phyloP scores from a whole-genome alignment of 2,329 filamentous ascomycete species.

The Fusarium solani-melongenae region DNA sequence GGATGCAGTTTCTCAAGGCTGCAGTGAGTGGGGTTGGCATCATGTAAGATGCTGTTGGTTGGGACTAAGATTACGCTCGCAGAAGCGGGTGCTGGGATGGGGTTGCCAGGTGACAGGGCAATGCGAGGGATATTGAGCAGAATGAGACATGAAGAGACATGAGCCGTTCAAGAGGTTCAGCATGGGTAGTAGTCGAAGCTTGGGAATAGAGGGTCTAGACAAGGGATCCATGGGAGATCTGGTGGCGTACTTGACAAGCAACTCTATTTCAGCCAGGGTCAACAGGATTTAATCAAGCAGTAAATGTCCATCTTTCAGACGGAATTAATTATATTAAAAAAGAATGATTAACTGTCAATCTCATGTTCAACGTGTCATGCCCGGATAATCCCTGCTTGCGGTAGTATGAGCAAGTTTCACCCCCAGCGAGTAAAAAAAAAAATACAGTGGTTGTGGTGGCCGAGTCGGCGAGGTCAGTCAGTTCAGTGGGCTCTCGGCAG shows the following conservation, averaged over 20 bases:
- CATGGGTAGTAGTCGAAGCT: background rate
- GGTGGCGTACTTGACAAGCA: background rate
- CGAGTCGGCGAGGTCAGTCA: background rate
- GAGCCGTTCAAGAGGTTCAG: background rate
- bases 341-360: background rate
- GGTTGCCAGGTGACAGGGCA: background rate
- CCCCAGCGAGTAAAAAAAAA: background rate
- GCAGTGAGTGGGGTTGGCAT: background rate
- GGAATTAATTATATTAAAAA: background rate
- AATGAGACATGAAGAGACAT: background rate
- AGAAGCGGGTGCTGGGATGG: background rate
- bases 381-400: constrained; percentile 26
- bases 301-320: background rate
- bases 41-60: background rate
- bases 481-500: background rate
- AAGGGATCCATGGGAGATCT: background rate
- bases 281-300: background rate
- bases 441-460: background rate
- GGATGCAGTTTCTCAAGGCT: background rate
- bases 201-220: background rate
- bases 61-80: background rate
- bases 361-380: background rate
- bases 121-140: background rate
- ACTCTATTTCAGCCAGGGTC: background rate
- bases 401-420: constrained; percentile 50